Evolutionary conservation across 1,139 yeast genomes (phyloP), one percentile per base, ranked within the genome.

Genomic region (Kluyveromyces sp.): DNA sequence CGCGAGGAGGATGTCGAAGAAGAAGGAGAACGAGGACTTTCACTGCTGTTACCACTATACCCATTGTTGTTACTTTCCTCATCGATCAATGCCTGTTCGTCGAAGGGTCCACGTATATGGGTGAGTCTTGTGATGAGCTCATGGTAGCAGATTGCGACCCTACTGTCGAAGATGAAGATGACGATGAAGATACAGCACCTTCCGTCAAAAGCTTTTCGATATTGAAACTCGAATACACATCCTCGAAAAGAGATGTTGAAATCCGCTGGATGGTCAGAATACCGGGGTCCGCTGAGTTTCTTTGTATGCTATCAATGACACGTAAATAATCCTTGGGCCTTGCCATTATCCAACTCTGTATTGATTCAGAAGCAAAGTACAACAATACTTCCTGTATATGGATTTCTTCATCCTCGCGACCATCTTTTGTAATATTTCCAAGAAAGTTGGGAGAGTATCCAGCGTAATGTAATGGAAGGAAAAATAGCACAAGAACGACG

Each of bases 271-370:
- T 37, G 2, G 38, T 25, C 15, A 32, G 41, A 4, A 33, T 29
- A 3, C 34, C 21, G 7, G 37, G 42, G 21, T 36, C 41, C 3
- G 27, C 25, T 3, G 45, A 34, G 4, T 41, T 28, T 26, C 32
- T 26, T 21, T 32, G 32, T 8, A 41, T 15, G 10, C 25, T 37
- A 5, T 41, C 34, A n/a, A 37, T 33, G 6, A 45, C 37, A n/a
- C 49, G 46, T 21, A 54, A 45, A 42, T 59, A 61, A 39, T 61
- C 64, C 26, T 52, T 45, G 10, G 66, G 65, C 40, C 64, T 55
- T n/a, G 64, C 56, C 53, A 59, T 49, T 10, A 60, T 52, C 66
- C 66, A 62, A 25, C 56, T 52, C 32, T 53, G 45, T 8, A 61
- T 43, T 0, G 65, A 52, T 39, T 57, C 61, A 4, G 65, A 53